phyloP scores from a whole-genome alignment of 495 filamentous ascomycete genomes.

The Penicillium silybi region DNA sequence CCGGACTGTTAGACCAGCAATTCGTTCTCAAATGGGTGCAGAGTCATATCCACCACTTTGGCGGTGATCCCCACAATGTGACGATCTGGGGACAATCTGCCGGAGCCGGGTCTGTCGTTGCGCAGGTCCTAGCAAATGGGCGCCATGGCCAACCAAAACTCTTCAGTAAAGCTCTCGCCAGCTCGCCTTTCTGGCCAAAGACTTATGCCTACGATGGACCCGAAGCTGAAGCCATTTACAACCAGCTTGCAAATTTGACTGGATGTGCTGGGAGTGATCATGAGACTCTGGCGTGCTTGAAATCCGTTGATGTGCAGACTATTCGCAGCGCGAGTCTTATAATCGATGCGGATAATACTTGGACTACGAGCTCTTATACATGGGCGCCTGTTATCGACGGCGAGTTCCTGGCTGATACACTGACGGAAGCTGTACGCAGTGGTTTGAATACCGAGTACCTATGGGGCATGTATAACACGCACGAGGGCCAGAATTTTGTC shows the following conservation, averaged over 20 bases:
- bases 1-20: conserved; percentile 48
- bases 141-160: conserved; percentile 31
- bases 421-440: conserved; percentile 39
- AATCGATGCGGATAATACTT: conserved; percentile 44
- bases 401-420: conserved; percentile 43
- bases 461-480: conserved; percentile 55
- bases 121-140: conserved; percentile 48
- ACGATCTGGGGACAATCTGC: conserved; percentile 54
- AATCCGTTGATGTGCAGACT: conserved; percentile 44
- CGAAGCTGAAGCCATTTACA: conserved; percentile 48
- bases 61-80: conserved; percentile 47
- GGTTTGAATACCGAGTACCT: conserved; percentile 44
- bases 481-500: conserved; percentile 59
- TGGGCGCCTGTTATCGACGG: conserved; percentile 60
- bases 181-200: conserved; percentile 59
- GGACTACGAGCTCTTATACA: conserved; percentile 50
- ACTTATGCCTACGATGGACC: conserved; percentile 49
- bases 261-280: conserved; percentile 34
- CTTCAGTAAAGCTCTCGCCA: conserved; percentile 54
- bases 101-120: conserved; percentile 53
- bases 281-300: conserved; percentile 47
- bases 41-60: conserved; percentile 46
- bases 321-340: conserved; percentile 45
- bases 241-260: conserved; percentile 38
- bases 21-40: conserved; percentile 54